Conservation (phyloP, 1,139 yeast species). For the Nadsonia starkeyi-henricii region DNA sequence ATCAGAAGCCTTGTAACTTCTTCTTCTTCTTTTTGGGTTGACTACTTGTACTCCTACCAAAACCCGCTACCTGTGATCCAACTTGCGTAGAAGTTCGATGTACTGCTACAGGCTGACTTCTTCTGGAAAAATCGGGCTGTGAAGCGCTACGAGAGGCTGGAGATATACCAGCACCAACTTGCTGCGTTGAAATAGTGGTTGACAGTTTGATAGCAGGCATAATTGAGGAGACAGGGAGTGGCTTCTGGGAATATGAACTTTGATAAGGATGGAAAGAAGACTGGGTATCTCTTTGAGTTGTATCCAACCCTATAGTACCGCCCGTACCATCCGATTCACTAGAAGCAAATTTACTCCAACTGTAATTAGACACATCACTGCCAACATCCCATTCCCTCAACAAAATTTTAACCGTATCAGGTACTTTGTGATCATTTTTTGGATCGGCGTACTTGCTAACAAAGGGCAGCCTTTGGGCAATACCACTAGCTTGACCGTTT, state of each 20-base stretch:
- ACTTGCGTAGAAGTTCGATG: background rate
- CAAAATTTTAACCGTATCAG: conserved; percentile 5
- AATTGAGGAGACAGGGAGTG: background rate
- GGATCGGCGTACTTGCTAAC: background rate
- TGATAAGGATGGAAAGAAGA: background rate
- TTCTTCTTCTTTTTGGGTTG: conserved; percentile 1
- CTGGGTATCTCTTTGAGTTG: background rate
- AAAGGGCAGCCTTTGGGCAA: background rate
- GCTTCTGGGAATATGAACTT: background rate
- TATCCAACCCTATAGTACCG: background rate
- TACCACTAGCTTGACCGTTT: background rate
- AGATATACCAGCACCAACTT: background rate
- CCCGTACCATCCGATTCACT: conserved; percentile 1
- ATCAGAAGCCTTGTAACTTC: background rate
- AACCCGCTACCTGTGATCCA: background rate
- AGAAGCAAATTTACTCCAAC: conserved; percentile 12
- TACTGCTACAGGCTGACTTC: background rate
- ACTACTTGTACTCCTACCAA: background rate
- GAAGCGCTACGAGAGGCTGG: background rate
- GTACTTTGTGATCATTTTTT: background rate
- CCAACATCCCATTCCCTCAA: conserved; percentile 14
- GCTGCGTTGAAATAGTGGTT: background rate
- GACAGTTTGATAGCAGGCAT: background rate
- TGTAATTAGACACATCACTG: conserved; percentile 8
- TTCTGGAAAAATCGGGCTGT: background rate